Conservation (phyloP, 1,284 basidiomycete species). For the Schizophyllum amplum region DNA sequence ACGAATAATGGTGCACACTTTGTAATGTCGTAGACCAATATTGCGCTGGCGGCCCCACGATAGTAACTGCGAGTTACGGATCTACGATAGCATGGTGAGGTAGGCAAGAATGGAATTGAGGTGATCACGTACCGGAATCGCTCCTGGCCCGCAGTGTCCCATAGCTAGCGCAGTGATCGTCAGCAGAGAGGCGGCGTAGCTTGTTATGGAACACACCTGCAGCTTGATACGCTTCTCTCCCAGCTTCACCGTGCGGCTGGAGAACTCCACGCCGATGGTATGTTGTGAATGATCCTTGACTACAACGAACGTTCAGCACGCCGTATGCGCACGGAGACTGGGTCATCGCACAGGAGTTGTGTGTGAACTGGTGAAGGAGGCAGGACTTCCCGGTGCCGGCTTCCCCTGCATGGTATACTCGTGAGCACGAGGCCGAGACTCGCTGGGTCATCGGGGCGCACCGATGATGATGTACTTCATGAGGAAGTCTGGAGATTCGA, state of each 20-base stretch:
- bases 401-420: constrained; percentile 55
- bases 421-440: constrained; percentile 5
- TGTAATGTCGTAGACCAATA: constrained; percentile 96
- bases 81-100: constrained; percentile 28
- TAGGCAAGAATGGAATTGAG: constrained; percentile 1
- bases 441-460: constrained; percentile 23
- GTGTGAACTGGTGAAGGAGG: constrained; percentile 90
- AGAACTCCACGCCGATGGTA: constrained; percentile 96
- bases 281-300: constrained; percentile 97
- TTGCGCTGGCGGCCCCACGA: constrained; percentile 88
- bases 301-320: constrained; percentile 23
- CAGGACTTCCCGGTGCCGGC: constrained; percentile 97
- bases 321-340: neutral
- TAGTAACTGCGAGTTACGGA: constrained; percentile 98
- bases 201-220: constrained; percentile 49
- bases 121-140: constrained; percentile 65
- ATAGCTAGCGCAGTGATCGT: constrained; percentile 48
- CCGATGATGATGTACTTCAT: constrained; percentile 98
- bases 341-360: constrained; percentile 75
- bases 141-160: constrained; percentile 98
- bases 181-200: constrained; percentile 12
- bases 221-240: constrained; percentile 93
- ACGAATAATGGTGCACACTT: constrained; percentile 40
- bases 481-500: constrained; percentile 68
- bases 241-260: constrained; percentile 80